These are phyloP conservation scores for Conringia planisiliqua DNA, from an alignment of 345 rosid genomes.

Conservation along the genomic window DNA sequence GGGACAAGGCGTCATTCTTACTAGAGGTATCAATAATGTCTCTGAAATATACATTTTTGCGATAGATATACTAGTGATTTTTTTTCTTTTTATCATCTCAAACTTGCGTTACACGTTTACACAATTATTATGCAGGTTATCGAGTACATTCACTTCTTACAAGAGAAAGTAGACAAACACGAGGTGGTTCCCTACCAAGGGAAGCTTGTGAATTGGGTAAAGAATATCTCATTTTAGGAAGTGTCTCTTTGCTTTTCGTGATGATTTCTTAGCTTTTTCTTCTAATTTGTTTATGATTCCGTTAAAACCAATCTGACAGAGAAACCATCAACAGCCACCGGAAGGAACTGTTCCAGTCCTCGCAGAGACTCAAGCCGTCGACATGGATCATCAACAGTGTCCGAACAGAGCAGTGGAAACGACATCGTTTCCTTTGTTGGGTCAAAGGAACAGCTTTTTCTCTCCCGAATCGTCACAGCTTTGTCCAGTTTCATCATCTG, in stretches of 20 bases:
- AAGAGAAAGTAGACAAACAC: constrained; percentile 61
- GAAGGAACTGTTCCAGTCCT: constrained; percentile 41
- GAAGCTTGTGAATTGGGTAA: constrained; percentile 62
- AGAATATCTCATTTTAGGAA: background rate
- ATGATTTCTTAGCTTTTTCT: background rate
- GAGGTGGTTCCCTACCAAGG: constrained; percentile 63
- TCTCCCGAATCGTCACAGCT: constrained; percentile 26
- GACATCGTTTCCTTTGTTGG: constrained; percentile 45
- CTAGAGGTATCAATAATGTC: constrained; percentile 53
- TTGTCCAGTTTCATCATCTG: constrained; percentile 34
- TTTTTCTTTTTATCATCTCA: background rate
- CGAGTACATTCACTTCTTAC: constrained; percentile 78
- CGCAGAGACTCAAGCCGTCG: background rate
- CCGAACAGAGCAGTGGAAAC: constrained; percentile 34
- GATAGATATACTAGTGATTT: background rate
- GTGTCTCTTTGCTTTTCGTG: background rate
- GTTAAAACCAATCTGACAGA: constrained; percentile 27
- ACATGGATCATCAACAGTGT: constrained; percentile 40
- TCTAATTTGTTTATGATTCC: background rate
- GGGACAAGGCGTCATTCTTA: constrained; percentile 86
- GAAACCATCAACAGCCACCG: constrained; percentile 37
- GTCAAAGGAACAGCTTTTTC: constrained; percentile 44
- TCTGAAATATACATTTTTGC: background rate
- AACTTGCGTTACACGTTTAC: background rate
- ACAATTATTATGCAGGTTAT: constrained; percentile 51